phyloP scores from a whole-genome alignment of 2,329 filamentous ascomycete species.

The Fusarium udum region DNA sequence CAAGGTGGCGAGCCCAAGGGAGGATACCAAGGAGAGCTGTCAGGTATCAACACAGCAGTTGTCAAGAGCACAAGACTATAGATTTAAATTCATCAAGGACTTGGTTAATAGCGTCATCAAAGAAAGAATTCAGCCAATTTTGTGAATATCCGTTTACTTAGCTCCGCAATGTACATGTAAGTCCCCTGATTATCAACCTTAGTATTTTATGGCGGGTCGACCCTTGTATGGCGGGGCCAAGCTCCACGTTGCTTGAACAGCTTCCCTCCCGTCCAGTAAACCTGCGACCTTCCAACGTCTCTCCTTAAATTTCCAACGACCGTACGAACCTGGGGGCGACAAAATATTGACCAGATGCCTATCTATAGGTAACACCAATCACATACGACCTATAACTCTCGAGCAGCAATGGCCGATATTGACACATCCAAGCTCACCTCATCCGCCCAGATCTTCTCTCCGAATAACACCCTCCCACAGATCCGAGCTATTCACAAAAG shows the following conservation, averaged over 20 bases:
- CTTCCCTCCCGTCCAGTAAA: conserved; percentile 22
- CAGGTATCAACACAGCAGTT: conserved; percentile 93
- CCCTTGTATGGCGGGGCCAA: conserved; percentile 36
- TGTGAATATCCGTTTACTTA: not conserved
- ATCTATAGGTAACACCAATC: not conserved
- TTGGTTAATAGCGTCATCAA: conserved; percentile 28
- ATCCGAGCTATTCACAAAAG: conserved; percentile 70
- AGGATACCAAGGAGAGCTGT: conserved; percentile 90
- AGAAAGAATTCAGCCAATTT: conserved; percentile 6
- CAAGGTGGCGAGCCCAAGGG: conserved; percentile 85
- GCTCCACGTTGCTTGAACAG: conserved; percentile 41
- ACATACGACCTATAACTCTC: not conserved
- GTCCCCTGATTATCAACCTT: not conserved
- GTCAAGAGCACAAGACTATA: conserved; percentile 94
- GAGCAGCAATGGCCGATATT: conserved; percentile 52
- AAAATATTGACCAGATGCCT: conserved; percentile 20
- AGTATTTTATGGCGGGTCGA: conserved; percentile 1
- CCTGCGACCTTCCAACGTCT: not conserved
- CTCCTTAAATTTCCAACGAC: conserved; percentile 9
- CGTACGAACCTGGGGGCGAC: not conserved
- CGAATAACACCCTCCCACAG: conserved; percentile 67
- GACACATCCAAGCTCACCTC: conserved; percentile 60
- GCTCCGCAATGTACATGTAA: not conserved
- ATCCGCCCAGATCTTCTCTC: conserved; percentile 64
- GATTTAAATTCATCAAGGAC: conserved; percentile 25